phyloP scores from a whole-genome alignment of 768 basidiomycete genomes.

The Hydnomerulius pinastri region DNA sequence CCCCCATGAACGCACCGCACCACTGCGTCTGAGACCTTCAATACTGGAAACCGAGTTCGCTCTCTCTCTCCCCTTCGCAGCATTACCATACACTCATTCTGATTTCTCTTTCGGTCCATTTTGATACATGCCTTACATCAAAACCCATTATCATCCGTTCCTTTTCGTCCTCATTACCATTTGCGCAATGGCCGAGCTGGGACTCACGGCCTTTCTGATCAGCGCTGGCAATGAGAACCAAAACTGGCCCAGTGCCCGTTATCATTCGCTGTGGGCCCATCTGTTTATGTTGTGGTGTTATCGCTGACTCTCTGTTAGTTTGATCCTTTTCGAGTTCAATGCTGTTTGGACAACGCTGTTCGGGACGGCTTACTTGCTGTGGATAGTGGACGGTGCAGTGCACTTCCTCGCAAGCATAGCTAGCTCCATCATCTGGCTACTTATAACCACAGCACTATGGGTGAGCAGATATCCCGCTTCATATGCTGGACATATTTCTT shows the following conservation, averaged over 20 bases:
- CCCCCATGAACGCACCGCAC: slow-evolving; percentile 21
- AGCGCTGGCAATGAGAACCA: slow-evolving; percentile 62
- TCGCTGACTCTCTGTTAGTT: slow-evolving; percentile 31
- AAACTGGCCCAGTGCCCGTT: slow-evolving; percentile 61
- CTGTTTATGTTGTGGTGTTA: background rate
- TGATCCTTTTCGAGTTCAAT: slow-evolving; percentile 63
- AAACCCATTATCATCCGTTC: slow-evolving; percentile 61
- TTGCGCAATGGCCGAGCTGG: slow-evolving; percentile 70
- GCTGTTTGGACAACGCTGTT: slow-evolving; percentile 78
- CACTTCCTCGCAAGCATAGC: slow-evolving; percentile 76
- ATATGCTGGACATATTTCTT: background rate
- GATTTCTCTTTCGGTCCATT: slow-evolving; percentile 8
- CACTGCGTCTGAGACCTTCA: slow-evolving; percentile 24
- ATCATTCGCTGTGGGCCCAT: slow-evolving; percentile 61
- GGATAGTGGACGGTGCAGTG: slow-evolving; percentile 65
- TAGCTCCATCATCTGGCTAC: slow-evolving; percentile 74
- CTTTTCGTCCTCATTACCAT: slow-evolving; percentile 66
- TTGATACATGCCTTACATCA: slow-evolving; percentile 42
- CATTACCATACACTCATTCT: slow-evolving; percentile 13
- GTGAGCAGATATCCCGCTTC: slow-evolving; percentile 37
- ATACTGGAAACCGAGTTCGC: slow-evolving; percentile 12
- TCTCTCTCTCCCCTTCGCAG: slow-evolving; percentile 11
- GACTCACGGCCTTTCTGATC: slow-evolving; percentile 73
- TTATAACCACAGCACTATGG: slow-evolving; percentile 67
- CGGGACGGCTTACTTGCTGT: slow-evolving; percentile 67